Conservation (phyloP, 441 rosid genomes). For the Geranium incanum region DNA sequence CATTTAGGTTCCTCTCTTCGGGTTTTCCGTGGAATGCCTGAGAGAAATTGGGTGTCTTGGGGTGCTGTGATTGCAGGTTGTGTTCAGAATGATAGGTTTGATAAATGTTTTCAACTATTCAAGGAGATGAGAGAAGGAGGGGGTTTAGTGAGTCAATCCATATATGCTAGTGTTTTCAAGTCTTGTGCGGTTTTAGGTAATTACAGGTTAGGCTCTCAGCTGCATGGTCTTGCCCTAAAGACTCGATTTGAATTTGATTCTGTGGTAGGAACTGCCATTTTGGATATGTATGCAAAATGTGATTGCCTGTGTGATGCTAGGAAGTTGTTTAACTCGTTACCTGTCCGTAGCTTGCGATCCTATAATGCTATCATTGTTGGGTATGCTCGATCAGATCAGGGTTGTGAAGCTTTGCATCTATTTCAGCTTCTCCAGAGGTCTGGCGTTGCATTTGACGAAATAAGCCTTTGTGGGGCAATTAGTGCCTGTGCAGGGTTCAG, state of each 20-base stretch:
- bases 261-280: constrained; percentile 73
- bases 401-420: constrained; percentile 50
- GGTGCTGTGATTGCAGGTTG: constrained; percentile 78
- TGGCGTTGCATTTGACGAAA: constrained; percentile 63
- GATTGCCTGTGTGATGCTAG: constrained; percentile 54
- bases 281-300: constrained; percentile 93
- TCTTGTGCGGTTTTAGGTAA: not conserved
- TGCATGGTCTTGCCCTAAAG: constrained; percentile 39
- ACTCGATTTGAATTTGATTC: constrained; percentile 47
- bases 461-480: constrained; percentile 74
- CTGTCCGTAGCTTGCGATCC: constrained; percentile 55
- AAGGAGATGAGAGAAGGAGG: not conserved
- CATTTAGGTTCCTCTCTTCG: constrained; percentile 43
- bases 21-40: constrained; percentile 22
- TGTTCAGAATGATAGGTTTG: constrained; percentile 48
- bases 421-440: constrained; percentile 47
- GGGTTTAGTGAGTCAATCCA: not conserved
- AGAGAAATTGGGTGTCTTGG: constrained; percentile 73
- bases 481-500: constrained; percentile 65
- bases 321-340: constrained; percentile 50
- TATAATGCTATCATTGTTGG: constrained; percentile 79
- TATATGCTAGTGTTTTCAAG: not conserved
- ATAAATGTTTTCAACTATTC: constrained; percentile 45
- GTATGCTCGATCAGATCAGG: constrained; percentile 46
- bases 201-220: constrained; percentile 2